phyloP scores from a whole-genome alignment of 169 alveolate genomes.

The Babesia ovis region DNA sequence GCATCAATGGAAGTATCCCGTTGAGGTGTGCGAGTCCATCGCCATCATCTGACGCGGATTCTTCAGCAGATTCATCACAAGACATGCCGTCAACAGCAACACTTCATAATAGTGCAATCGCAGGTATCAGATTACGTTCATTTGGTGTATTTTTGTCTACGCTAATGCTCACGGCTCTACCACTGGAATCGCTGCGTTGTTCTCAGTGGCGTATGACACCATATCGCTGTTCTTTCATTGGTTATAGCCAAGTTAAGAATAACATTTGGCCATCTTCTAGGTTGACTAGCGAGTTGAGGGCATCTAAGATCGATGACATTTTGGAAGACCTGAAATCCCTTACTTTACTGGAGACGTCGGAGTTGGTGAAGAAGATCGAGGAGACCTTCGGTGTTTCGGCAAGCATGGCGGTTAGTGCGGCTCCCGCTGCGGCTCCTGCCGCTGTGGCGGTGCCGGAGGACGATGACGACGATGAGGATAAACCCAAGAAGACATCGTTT shows the following conservation, averaged over 20 bases:
- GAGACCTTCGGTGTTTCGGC: slow-evolving; percentile 75
- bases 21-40: slow-evolving; percentile 10
- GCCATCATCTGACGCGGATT: slow-evolving; percentile 21
- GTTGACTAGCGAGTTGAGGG: background rate
- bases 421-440: slow-evolving; percentile 47
- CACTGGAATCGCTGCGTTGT: background rate
- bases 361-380: slow-evolving; percentile 77
- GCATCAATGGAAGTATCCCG: background rate
- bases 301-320: slow-evolving; percentile 70
- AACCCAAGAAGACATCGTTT: slow-evolving; percentile 54
- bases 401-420: slow-evolving; percentile 49
- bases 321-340: slow-evolving; percentile 69
- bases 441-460: slow-evolving; percentile 57
- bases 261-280: background rate
- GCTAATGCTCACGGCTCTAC: background rate
- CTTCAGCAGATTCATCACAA: slow-evolving; percentile 5
- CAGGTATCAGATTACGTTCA: background rate
- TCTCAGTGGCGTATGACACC: background rate
- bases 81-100: background rate
- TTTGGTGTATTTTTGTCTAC: background rate
- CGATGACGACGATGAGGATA: slow-evolving; percentile 70
- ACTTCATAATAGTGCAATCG: too few species aligned
- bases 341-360: slow-evolving; percentile 78
- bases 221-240: background rate
- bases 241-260: background rate